A percentile compares a stretch with the other conserved stretches of the same genome.
Evolutionary conservation across 2,329 filamentous ascomycete genomes (phyloP).

Genomic region (Colletotrichum godetiae): DNA sequence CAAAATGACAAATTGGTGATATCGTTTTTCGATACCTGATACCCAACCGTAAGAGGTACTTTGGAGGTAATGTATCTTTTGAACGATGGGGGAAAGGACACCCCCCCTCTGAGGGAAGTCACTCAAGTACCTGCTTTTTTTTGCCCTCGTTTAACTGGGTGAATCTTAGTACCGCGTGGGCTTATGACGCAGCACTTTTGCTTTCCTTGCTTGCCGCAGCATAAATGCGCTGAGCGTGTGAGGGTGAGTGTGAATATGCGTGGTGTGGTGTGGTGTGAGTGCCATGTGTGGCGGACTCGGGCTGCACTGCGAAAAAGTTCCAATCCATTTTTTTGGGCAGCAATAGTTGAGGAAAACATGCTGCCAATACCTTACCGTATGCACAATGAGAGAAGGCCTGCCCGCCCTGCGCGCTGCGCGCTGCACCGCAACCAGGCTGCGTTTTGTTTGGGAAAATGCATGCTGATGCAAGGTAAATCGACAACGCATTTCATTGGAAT

Average conservation of each 20-base stretch:
- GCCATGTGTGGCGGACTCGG: neutral
- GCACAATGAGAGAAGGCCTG: too few species aligned
- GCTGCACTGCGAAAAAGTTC: neutral
- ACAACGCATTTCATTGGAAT: neutral
- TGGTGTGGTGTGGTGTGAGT: too few species aligned
- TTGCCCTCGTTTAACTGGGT: neutral
- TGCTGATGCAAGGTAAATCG: neutral
- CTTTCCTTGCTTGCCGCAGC: too few species aligned
- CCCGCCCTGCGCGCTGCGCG: neutral
- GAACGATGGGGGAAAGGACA: neutral
- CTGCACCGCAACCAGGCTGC: neutral
- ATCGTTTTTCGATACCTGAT: neutral
- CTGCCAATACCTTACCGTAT: too few species aligned
- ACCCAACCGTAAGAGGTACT: neutral
- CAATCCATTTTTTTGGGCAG: neutral
- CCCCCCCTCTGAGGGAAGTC: neutral
- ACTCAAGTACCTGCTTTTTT: neutral
- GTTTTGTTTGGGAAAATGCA: neutral
- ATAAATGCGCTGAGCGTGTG: neutral
- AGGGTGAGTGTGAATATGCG: too few species aligned
- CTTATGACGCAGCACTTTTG: neutral
- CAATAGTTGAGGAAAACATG: neutral
- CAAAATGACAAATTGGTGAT: conserved; percentile 5
- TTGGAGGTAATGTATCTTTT: neutral
- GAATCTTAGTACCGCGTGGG: neutral